A percentile compares a stretch with the other conserved stretches of the same genome.
Conservation (phyloP, 768 basidiomycete genomes). For the Pleurotus tuoliensis region DNA sequence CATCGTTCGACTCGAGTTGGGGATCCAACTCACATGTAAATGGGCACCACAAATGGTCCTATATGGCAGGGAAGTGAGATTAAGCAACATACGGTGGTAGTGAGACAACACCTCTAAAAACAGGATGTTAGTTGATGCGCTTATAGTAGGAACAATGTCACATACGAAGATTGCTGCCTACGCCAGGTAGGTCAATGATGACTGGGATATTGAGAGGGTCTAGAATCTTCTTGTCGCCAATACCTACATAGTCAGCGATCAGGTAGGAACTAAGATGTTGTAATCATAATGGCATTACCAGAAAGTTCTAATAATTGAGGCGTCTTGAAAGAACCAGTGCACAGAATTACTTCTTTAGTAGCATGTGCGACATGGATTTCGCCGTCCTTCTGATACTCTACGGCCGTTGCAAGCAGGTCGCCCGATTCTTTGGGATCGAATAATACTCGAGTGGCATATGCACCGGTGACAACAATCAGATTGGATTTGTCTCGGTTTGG, state of each 20-base stretch:
- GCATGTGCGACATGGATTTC: constrained; percentile 10
- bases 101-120: background rate
- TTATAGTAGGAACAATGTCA: background rate
- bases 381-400: constrained; percentile 10
- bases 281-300: constrained; percentile 7
- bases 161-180: constrained; percentile 34
- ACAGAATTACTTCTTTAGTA: constrained; percentile 19
- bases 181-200: constrained; percentile 33
- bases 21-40: background rate
- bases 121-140: background rate
- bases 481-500: background rate
- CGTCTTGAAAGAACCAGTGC: constrained; percentile 19
- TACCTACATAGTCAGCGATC: constrained; percentile 25
- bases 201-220: constrained; percentile 22
- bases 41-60: constrained; percentile 7
- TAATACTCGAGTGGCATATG: constrained; percentile 4
- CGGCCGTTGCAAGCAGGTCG: constrained; percentile 8
- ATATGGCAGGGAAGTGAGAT: too few relatives aligned
- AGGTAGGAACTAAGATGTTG: constrained; percentile 10
- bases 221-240: constrained; percentile 30
- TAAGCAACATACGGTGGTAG: too few relatives aligned
- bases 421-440: background rate
- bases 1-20: background rate
- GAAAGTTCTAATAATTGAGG: constrained; percentile 22
- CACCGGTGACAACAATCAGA: background rate